phyloP scores from a whole-genome alignment of 192 early-diverging fungal species.

The Coemansia sp. region DNA sequence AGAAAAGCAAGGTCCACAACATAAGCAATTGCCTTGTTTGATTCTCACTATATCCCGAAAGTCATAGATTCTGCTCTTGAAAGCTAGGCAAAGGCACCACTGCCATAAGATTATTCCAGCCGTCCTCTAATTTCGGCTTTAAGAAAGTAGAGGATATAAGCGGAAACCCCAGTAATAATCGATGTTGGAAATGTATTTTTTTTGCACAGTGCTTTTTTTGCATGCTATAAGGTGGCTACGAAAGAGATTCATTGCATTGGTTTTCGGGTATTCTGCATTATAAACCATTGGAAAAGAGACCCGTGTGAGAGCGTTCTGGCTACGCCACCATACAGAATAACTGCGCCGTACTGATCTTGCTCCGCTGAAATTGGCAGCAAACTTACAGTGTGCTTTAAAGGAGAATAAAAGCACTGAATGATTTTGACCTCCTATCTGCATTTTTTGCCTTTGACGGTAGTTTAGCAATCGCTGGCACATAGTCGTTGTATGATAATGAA shows the following conservation, averaged over 20 bases:
- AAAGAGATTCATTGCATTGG: background rate
- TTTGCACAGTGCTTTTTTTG: background rate
- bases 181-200: too few species aligned
- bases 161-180: too few species aligned
- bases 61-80: too few species aligned
- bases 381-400: background rate
- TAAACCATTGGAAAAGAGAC: background rate
- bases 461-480: too few species aligned
- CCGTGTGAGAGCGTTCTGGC: constrained; percentile 4
- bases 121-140: too few species aligned
- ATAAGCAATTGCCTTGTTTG: background rate
- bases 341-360: too few species aligned
- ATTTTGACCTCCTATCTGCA: too few species aligned
- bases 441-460: too few species aligned
- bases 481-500: too few species aligned
- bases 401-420: background rate
- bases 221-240: background rate
- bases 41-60: background rate
- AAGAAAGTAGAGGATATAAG: too few species aligned
- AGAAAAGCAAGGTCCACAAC: background rate
- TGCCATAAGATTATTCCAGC: too few species aligned
- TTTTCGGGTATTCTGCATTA: constrained; percentile 1
- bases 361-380: background rate
- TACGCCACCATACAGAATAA: background rate
- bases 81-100: too few species aligned